These are phyloP conservation scores for Amyloporia xantha DNA, from an alignment of 768 basidiomycete genomes.

Conservation along the genomic window DNA sequence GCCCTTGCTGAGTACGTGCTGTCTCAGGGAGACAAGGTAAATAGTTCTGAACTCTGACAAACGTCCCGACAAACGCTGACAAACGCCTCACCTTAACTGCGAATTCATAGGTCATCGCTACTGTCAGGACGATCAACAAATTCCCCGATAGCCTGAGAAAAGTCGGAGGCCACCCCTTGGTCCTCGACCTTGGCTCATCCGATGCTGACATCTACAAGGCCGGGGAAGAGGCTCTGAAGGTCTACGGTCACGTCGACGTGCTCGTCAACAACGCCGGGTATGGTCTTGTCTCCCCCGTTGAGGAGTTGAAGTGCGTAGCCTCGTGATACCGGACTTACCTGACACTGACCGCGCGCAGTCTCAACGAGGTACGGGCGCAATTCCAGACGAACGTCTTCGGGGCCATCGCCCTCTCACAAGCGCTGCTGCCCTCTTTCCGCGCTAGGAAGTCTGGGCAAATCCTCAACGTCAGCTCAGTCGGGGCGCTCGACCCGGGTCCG, in stretches of 20 bases:
- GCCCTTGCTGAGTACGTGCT: constrained; percentile 20
- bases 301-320: constrained; percentile 32
- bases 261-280: constrained; percentile 39
- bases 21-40: constrained; percentile 20
- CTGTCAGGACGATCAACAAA: constrained; percentile 37
- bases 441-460: constrained; percentile 21
- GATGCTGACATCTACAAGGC: constrained; percentile 32
- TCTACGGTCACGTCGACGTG: constrained; percentile 27
- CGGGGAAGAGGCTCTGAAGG: constrained; percentile 22
- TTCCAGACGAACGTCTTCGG: constrained; percentile 26
- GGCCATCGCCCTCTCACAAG: constrained; percentile 21
- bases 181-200: constrained; percentile 44
- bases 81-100: too few relatives aligned
- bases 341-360: not conserved
- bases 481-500: constrained; percentile 12
- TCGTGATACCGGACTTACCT: too few relatives aligned
- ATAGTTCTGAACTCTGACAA: not conserved
- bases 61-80: not conserved
- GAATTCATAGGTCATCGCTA: constrained; percentile 42
- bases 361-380: constrained; percentile 16
- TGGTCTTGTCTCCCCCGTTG: constrained; percentile 30
- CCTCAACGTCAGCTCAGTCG: constrained; percentile 22
- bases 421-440: constrained; percentile 22
- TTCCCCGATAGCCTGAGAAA: constrained; percentile 26
- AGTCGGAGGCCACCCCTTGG: constrained; percentile 31